Base-by-base conservation (phyloP, 2,329 filamentous ascomycete species). In the Talaromyces sp. region DNA sequence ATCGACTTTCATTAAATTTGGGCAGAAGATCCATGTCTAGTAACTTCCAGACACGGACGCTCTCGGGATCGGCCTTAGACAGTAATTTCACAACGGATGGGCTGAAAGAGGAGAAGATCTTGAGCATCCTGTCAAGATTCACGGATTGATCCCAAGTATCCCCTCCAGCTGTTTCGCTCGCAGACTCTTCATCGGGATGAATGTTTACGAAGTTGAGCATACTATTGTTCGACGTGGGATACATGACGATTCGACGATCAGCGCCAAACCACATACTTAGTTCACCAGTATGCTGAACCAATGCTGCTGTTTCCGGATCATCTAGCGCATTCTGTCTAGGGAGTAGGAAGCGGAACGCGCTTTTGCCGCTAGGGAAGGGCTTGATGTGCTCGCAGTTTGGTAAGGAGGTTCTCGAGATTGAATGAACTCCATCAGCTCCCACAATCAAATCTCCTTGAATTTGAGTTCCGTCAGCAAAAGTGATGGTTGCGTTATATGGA, bases 1-100 rank as follows among this genome's bases (percentile, higher is more conserved):
- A 72, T 5, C 79, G 81, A 0, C 75, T 84, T 2, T 84, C 81
- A 0, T 80, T 77, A 84, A 87, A 91, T 0, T 75, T 80, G 0
- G 83, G 81, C 16, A 90, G 73, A 1, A 80, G 75, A 3, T 85
- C 82, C 85, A 89, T 89, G 68, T 91, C 89, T 3, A 88, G 72
- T 1, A 89, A 73, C 24, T 81, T 82, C 86, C 86, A 89, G 0
- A 86, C 76, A 63, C 84, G 86, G 22, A 88, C 70, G 0, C 77
- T 78, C 0, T 76, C 71, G 0, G 78, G 73, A n/a, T 83, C 79
- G 0, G 77, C 82, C 68, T 82, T 82, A 4, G 60, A 64, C 13
- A 76, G 41, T 8, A 76, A 67, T 8, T 77, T 74, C 10, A 74
- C 70, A 0, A 85, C 68, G 1, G 71, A 71, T 0, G 79, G 77